A percentile compares a stretch with the other conserved stretches of the same genome.
Evolutionary conservation across 495 filamentous ascomycete genomes (phyloP).

Genomic region (Thozetella sp.): DNA sequence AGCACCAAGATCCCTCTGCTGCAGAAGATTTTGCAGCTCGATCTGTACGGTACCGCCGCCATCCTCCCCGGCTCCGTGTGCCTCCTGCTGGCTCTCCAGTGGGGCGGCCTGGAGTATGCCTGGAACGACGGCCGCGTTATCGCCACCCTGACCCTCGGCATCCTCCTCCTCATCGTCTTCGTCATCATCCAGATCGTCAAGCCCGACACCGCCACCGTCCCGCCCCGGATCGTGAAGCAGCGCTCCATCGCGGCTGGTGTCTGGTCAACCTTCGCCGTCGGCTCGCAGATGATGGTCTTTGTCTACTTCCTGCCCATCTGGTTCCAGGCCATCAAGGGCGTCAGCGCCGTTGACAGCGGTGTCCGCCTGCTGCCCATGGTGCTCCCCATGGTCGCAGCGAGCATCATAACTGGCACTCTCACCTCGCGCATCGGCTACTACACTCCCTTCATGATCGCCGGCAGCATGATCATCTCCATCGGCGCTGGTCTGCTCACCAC

Average conservation of each 20-base stretch:
- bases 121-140: conserved; percentile 41
- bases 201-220: conserved; percentile 67
- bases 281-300: conserved; percentile 31
- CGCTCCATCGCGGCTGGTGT: conserved; percentile 58
- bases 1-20: conserved; percentile 38
- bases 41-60: conserved; percentile 60
- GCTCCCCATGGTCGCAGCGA: conserved; percentile 28
- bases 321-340: conserved; percentile 63
- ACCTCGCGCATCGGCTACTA: conserved; percentile 59
- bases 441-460: conserved; percentile 64
- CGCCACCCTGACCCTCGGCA: conserved; percentile 41
- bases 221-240: conserved; percentile 65
- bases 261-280: conserved; percentile 30
- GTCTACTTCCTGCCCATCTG: conserved; percentile 62
- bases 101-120: conserved; percentile 69
- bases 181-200: conserved; percentile 50
- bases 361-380: conserved; percentile 48
- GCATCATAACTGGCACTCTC: conserved; percentile 38
- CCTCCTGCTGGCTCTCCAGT: conserved; percentile 74
- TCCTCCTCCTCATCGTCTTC: conserved; percentile 47
- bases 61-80: conserved; percentile 72
- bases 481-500: conserved; percentile 69
- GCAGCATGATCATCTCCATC: conserved; percentile 56
- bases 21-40: conserved; percentile 57
- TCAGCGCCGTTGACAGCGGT: conserved; percentile 46